Conservation (phyloP, 2,329 filamentous ascomycete genomes). For the Trichoderma sp. region DNA sequence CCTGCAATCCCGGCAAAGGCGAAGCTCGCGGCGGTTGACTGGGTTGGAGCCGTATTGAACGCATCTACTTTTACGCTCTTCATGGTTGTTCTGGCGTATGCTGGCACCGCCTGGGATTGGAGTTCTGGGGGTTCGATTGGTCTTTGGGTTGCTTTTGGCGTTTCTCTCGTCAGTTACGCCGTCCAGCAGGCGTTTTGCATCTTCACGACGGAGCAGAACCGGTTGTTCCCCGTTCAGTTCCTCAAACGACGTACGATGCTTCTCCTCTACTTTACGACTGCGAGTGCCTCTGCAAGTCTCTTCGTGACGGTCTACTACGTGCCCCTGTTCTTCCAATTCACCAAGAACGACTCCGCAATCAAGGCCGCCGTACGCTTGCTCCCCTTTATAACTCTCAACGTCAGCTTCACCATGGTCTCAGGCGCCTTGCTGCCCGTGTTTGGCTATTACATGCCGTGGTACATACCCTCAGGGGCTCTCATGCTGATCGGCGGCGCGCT, state of each 20-base stretch:
- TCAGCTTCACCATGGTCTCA: neutral
- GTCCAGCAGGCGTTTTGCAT: neutral
- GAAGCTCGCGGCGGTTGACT: neutral
- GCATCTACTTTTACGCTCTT: neutral
- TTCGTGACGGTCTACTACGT: neutral
- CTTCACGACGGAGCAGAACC: neutral
- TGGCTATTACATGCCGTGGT: neutral
- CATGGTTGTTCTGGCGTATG: neutral
- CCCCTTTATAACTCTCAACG: neutral
- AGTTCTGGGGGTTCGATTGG: neutral
- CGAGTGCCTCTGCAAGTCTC: neutral
- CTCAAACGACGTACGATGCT: neutral
- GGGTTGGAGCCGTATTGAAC: neutral
- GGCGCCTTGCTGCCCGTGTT: neutral
- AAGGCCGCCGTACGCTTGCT: neutral
- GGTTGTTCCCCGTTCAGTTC: neutral
- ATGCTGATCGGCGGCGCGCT: neutral
- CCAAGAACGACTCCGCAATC: neutral
- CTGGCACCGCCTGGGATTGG: neutral
- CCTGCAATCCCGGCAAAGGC: neutral
- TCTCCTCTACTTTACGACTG: neutral
- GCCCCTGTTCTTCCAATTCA: neutral
- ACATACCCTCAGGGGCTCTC: neutral
- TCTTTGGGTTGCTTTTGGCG: neutral
- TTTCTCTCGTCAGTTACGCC: neutral